Conservation (phyloP, 2,329 filamentous ascomycete species). For the Boeremia lycopersici region DNA sequence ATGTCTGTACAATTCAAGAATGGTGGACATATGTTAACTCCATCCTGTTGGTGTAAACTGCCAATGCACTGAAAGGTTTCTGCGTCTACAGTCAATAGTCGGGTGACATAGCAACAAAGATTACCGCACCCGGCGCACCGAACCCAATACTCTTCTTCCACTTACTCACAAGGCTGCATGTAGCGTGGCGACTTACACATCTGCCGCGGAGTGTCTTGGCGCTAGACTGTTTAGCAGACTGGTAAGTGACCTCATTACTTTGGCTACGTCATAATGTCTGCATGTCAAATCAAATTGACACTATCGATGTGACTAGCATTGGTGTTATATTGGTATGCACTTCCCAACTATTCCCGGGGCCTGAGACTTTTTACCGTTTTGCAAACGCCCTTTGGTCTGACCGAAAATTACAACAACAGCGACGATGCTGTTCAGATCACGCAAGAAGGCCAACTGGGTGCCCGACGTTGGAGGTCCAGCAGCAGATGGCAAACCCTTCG, state of each 20-base stretch:
- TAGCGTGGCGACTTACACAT: background rate
- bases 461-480: slow-evolving; percentile 13
- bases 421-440: slow-evolving; percentile 7
- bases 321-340: slow-evolving; percentile 2
- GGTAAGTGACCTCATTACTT: slow-evolving; percentile 12
- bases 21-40: too few species aligned
- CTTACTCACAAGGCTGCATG: background rate
- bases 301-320: background rate
- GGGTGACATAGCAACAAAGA: background rate
- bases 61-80: background rate
- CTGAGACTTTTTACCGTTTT: background rate
- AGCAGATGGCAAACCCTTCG: slow-evolving; percentile 16
- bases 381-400: background rate
- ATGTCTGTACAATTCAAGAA: too few species aligned
- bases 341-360: background rate
- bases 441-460: slow-evolving; percentile 11
- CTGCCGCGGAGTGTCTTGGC: slow-evolving; percentile 4
- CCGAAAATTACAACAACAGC: background rate
- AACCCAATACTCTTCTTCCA: background rate
- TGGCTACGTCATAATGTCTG: slow-evolving; percentile 7
- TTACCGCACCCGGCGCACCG: too few species aligned
- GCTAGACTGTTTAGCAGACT: slow-evolving; percentile 1
- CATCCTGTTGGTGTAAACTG: too few species aligned
- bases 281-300: background rate
- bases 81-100: background rate